A percentile compares a stretch with the other conserved stretches of the same genome.
Conservation (phyloP, 2,329 filamentous ascomycete species). For the Penicillium sp. region DNA sequence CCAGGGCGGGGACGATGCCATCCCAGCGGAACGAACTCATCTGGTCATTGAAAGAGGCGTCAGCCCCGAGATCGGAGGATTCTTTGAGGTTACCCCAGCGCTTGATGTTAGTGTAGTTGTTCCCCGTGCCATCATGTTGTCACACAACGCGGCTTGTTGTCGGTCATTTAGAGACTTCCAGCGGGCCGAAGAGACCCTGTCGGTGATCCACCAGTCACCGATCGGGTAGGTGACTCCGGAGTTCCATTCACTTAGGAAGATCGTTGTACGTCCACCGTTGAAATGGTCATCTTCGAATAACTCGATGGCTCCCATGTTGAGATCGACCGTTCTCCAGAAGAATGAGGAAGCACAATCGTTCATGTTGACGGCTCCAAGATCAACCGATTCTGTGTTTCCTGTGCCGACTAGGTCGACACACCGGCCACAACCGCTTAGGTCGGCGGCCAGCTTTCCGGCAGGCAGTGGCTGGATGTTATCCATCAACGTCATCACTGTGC, state of each 20-base stretch:
- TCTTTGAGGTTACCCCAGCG: neutral
- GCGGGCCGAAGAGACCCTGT: neutral
- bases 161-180: neutral
- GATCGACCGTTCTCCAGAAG: neutral
- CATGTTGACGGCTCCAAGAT: neutral
- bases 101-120: neutral
- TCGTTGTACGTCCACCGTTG: neutral
- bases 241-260: neutral
- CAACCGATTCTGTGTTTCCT: neutral
- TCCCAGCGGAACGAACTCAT: neutral
- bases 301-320: neutral
- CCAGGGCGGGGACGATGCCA: neutral
- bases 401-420: neutral
- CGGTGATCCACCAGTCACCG: neutral
- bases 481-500: neutral
- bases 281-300: neutral
- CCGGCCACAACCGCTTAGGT: neutral
- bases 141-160: neutral
- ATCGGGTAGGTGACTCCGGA: too few relatives aligned
- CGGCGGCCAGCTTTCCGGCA: neutral
- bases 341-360: neutral
- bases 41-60: neutral
- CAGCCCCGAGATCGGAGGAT: neutral
- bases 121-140: neutral
- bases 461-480: neutral